phyloP scores from a whole-genome alignment of 2,329 filamentous ascomycete species.

The Purpureocillium lavendulum region DNA sequence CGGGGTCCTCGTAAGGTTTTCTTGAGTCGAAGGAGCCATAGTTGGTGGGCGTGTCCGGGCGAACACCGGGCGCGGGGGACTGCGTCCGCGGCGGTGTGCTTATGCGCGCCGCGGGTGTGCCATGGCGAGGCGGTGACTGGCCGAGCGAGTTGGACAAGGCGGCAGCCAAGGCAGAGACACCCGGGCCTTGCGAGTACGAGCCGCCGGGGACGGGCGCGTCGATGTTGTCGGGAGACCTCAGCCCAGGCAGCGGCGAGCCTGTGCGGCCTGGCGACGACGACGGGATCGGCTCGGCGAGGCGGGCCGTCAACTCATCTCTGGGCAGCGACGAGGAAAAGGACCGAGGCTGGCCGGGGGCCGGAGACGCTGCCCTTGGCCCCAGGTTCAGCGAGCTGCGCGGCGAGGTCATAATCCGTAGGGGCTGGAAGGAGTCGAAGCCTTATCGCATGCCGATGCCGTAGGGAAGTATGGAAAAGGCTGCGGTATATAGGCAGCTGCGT shows the following conservation, averaged over 20 bases:
- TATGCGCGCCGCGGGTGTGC: slow-evolving; percentile 52
- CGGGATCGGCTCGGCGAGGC: slow-evolving; percentile 49
- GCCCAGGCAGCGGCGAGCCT: slow-evolving; percentile 20
- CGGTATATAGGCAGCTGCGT: no score
- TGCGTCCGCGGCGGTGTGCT: slow-evolving; percentile 44
- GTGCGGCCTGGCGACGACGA: slow-evolving; percentile 28
- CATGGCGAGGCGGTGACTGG: slow-evolving; percentile 60
- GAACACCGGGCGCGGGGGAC: slow-evolving; percentile 19
- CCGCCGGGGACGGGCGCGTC: slow-evolving; percentile 59
- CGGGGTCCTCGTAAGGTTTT: slow-evolving; percentile 71
- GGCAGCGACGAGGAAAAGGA: slow-evolving; percentile 44
- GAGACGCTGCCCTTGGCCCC: slow-evolving; percentile 36
- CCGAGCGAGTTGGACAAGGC: slow-evolving; percentile 72
- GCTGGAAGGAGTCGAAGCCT: neutral
- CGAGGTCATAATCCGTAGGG: slow-evolving; percentile 24
- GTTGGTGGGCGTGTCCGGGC: slow-evolving; percentile 54
- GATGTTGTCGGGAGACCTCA: slow-evolving; percentile 28
- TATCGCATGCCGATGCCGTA: slow-evolving; percentile 3
- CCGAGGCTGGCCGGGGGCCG: slow-evolving; percentile 34
- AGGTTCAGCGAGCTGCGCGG: slow-evolving; percentile 27
- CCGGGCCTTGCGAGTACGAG: slow-evolving; percentile 63
- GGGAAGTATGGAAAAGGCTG: no score
- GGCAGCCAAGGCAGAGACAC: slow-evolving; percentile 79
- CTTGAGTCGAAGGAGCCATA: slow-evolving; percentile 81
- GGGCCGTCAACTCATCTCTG: slow-evolving; percentile 51